phyloP scores from a whole-genome alignment of 2,329 filamentous ascomycete species.

The Coniochaeta hoffmannii region DNA sequence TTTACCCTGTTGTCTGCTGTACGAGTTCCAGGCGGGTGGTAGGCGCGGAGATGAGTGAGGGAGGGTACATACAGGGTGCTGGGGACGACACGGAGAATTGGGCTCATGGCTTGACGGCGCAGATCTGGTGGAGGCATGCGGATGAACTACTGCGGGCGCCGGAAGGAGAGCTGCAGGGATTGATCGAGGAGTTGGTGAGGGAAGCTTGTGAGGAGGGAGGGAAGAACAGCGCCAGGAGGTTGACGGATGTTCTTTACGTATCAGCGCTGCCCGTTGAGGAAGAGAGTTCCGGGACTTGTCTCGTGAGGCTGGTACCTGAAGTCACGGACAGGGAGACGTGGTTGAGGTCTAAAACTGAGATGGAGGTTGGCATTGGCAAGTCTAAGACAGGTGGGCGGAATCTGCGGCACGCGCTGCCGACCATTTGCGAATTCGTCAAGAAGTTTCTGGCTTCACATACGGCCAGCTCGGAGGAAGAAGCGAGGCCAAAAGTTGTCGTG shows the following conservation, averaged over 20 bases:
- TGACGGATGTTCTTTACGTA: slow-evolving; percentile 30
- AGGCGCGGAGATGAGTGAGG: slow-evolving; percentile 54
- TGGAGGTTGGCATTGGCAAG: slow-evolving; percentile 57
- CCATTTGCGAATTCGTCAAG: slow-evolving; percentile 50
- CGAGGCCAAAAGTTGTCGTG: slow-evolving; percentile 41
- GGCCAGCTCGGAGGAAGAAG: neutral
- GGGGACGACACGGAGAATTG: slow-evolving; percentile 94
- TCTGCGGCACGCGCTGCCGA: slow-evolving; percentile 62
- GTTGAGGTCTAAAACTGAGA: slow-evolving; percentile 28
- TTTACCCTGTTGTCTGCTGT: slow-evolving; percentile 72
- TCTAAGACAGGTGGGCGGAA: slow-evolving; percentile 78
- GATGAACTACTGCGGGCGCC: slow-evolving; percentile 50
- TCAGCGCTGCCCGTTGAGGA: slow-evolving; percentile 21
- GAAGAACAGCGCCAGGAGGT: slow-evolving; percentile 14
- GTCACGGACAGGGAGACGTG: slow-evolving; percentile 36
- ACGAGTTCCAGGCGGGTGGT: slow-evolving; percentile 70
- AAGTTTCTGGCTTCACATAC: slow-evolving; percentile 21
- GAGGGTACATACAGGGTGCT: slow-evolving; percentile 85
- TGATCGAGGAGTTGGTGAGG: slow-evolving; percentile 39
- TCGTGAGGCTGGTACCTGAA: slow-evolving; percentile 34
- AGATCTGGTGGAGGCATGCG: slow-evolving; percentile 70
- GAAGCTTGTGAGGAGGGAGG: slow-evolving; percentile 10
- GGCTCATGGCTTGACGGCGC: slow-evolving; percentile 72
- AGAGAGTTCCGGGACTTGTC: slow-evolving; percentile 22
- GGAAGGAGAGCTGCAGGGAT: slow-evolving; percentile 54